A percentile compares a stretch with the other conserved stretches of the same genome.
phyloP scores from a whole-genome alignment of 2,329 filamentous ascomycete species.

The Aureobasidium sp. region DNA sequence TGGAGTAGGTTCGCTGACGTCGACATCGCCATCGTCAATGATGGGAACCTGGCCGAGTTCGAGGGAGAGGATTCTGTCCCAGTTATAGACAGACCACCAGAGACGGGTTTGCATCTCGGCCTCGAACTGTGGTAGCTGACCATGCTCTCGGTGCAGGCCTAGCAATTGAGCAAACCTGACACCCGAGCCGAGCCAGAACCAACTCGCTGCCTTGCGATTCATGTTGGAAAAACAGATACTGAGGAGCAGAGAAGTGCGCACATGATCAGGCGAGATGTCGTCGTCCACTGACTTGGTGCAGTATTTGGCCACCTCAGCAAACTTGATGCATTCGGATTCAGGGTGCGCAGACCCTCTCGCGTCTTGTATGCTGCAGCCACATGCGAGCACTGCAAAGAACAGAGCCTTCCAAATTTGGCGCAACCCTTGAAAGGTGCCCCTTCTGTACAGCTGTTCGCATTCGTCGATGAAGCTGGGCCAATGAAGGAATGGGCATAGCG shows the following conservation, averaged over 20 bases:
- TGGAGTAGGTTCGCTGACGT: conserved; percentile 69
- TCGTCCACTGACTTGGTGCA: conserved; percentile 78
- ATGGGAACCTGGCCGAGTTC: conserved; percentile 74
- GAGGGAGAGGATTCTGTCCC: conserved; percentile 72
- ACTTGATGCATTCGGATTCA: conserved; percentile 52
- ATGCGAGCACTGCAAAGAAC: conserved; percentile 76
- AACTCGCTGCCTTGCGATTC: conserved; percentile 78
- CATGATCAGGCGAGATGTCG: conserved; percentile 68
- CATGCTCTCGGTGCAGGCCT: conserved; percentile 69
- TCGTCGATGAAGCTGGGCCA: conserved; percentile 75
- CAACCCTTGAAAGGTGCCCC: conserved; percentile 52
- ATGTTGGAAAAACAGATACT: conserved; percentile 77
- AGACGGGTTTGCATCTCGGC: conserved; percentile 78
- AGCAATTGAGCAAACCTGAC: conserved; percentile 78
- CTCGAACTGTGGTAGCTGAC: conserved; percentile 67
- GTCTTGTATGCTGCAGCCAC: conserved; percentile 67
- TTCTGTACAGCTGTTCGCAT: conserved; percentile 69
- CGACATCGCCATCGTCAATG: conserved; percentile 84
- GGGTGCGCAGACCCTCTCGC: conserved; percentile 49
- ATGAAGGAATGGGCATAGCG: conserved; percentile 77
- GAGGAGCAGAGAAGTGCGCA: conserved; percentile 62
- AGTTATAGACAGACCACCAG: conserved; percentile 91
- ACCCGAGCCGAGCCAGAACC: conserved; percentile 76
- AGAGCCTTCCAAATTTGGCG: conserved; percentile 68
- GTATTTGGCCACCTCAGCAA: conserved; percentile 63